Conservation (phyloP, 768 basidiomycete species). For the Russula olivacea region DNA sequence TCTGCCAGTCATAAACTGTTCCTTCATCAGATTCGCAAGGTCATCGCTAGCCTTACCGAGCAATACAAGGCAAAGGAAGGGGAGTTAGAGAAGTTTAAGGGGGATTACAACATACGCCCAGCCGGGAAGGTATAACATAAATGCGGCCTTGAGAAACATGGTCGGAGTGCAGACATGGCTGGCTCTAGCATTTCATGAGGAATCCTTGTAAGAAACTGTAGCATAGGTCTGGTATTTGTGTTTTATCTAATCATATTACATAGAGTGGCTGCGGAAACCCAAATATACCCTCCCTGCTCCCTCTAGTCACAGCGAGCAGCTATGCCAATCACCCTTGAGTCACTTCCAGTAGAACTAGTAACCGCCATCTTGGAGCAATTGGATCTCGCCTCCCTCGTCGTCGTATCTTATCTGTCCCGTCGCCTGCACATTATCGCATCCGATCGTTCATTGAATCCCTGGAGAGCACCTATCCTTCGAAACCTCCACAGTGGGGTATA, state of each 20-base stretch:
- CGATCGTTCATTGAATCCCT: conserved; percentile 64
- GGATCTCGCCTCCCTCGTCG: conserved; percentile 54
- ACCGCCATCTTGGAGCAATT: conserved; percentile 66
- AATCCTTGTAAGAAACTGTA: not conserved
- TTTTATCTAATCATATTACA: conserved; percentile 19
- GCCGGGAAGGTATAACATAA: conserved; percentile 26
- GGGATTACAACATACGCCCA: conserved; percentile 68
- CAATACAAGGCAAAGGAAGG: conserved; percentile 88
- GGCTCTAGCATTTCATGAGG: not conserved
- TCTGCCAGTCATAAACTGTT: conserved; percentile 19
- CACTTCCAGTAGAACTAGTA: conserved; percentile 72
- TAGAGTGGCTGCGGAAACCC: not conserved
- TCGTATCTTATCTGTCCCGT: conserved; percentile 54
- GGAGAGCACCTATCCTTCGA: conserved; percentile 64
- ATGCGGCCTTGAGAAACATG: too few relatives aligned
- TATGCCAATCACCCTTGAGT: conserved; percentile 23
- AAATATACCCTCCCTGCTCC: not conserved
- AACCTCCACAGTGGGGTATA: conserved; percentile 45
- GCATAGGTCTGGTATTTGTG: not conserved
- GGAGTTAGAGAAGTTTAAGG: conserved; percentile 75
- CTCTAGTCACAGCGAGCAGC: not conserved
- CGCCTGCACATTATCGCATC: conserved; percentile 52
- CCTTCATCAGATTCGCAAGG: conserved; percentile 65
- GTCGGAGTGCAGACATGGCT: not conserved
- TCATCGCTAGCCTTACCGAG: conserved; percentile 67